These are phyloP conservation scores for Pseudocercospora macadamiae DNA, from an alignment of 2,329 filamentous ascomycete species.

Conservation along the genomic window DNA sequence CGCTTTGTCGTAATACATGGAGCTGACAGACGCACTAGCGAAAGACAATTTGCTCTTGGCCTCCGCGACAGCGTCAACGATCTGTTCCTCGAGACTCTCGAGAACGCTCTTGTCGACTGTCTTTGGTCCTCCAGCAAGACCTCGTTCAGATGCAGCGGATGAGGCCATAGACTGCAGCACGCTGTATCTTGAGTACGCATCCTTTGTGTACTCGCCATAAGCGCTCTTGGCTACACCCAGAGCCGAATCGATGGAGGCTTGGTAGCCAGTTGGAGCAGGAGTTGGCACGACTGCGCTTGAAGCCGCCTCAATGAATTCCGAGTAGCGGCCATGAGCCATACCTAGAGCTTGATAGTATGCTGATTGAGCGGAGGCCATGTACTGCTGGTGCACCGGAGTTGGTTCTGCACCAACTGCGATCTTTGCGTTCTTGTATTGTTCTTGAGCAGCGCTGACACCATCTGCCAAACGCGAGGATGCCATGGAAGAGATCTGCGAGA, in stretches of 20 bases:
- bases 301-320: conserved; percentile 72
- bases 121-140: conserved; percentile 18
- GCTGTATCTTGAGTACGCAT: conserved; percentile 37
- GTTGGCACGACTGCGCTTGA: conserved; percentile 71
- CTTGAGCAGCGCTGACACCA: conserved; percentile 70
- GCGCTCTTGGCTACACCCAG: conserved; percentile 55
- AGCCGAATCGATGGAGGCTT: conserved; percentile 62
- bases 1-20: conserved; percentile 51
- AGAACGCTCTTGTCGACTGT: conserved; percentile 35
- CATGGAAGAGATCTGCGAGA: conserved; percentile 59
- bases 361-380: conserved; percentile 64
- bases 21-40: conserved; percentile 50
- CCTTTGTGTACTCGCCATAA: conserved; percentile 39
- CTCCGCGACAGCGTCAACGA: conserved; percentile 35
- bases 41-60: conserved; percentile 49
- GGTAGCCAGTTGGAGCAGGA: conserved; percentile 64
- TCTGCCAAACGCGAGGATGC: conserved; percentile 71
- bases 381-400: conserved; percentile 57
- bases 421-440: conserved; percentile 71
- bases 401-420: conserved; percentile 66
- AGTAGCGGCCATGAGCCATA: conserved; percentile 76
- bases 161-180: conserved; percentile 25
- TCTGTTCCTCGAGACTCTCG: conserved; percentile 35
- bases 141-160: conserved; percentile 14
- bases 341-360: conserved; percentile 79